A percentile compares a stretch with the other conserved stretches of the same genome.
These are phyloP conservation scores for Heliocybe sulcata DNA, from an alignment of 1,284 basidiomycete species.

Conservation along the genomic window DNA sequence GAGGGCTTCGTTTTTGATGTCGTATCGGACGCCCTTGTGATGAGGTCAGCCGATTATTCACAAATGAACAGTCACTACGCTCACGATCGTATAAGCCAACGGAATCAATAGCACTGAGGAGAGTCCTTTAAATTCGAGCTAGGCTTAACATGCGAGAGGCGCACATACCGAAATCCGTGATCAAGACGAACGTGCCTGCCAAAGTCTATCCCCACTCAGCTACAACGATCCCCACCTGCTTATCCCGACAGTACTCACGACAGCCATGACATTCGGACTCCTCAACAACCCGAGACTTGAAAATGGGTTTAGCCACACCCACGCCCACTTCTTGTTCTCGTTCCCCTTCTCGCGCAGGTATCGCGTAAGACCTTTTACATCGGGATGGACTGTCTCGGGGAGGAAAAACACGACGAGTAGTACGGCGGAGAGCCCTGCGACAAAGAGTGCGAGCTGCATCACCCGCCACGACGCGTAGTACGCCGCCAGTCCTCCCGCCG, in stretches of 20 bases:
- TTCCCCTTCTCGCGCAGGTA: slow-evolving; percentile 10
- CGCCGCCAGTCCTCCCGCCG: slow-evolving; percentile 34
- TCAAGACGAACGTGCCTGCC: slow-evolving; percentile 16
- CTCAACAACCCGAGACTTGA: slow-evolving; percentile 40
- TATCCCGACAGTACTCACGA: slow-evolving; percentile 31
- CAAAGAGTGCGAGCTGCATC: slow-evolving; percentile 49
- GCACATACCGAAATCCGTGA: slow-evolving; percentile 39
- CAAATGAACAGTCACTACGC: too few relatives aligned
- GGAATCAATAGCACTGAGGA: slow-evolving; percentile 29
- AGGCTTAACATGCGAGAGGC: background rate
- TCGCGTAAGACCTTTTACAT: slow-evolving; percentile 29
- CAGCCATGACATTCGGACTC: slow-evolving; percentile 48
- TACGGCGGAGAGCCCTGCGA: slow-evolving; percentile 24
- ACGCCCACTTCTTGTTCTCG: slow-evolving; percentile 18
- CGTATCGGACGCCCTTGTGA: slow-evolving; percentile 34
- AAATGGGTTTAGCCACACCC: slow-evolving; percentile 56
- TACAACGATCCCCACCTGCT: too few relatives aligned
- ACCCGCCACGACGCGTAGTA: slow-evolving; percentile 64
- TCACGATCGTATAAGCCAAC: slow-evolving; percentile 32
- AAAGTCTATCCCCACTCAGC: background rate
- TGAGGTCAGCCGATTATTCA: too few relatives aligned
- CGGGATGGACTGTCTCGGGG: slow-evolving; percentile 66
- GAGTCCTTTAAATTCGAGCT: background rate
- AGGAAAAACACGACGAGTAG: slow-evolving; percentile 43
- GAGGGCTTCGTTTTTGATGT: slow-evolving; percentile 49